Conservation (phyloP, 1,284 basidiomycete species). For the Takashimella tepidaria region DNA sequence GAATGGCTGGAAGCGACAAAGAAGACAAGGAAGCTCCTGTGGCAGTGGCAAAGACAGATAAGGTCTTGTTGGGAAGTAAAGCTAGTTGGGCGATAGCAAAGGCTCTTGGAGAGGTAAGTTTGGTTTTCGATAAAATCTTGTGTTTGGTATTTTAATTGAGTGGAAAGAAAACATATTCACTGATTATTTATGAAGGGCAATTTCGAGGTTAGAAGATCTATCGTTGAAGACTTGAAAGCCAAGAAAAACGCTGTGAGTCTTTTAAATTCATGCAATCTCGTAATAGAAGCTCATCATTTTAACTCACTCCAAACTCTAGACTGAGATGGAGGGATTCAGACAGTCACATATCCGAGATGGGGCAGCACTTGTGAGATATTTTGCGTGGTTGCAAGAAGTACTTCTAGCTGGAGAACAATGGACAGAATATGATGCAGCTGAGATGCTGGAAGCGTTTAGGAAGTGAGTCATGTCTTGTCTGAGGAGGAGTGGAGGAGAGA, state of each 20-base stretch:
- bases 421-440: conserved; percentile 76
- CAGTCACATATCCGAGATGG: conserved; percentile 87
- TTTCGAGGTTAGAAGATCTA: conserved; percentile 61
- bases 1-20: conserved; percentile 1
- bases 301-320: conserved; percentile 24
- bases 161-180: conserved; percentile 5
- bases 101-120: conserved; percentile 61
- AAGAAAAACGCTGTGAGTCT: conserved; percentile 69
- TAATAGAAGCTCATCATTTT: neutral
- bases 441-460: conserved; percentile 71
- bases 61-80: conserved; percentile 59
- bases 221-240: conserved; percentile 76
- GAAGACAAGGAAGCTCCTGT: conserved; percentile 7
- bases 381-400: conserved; percentile 89
- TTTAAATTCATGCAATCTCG: no score
- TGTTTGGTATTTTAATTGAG: no score
- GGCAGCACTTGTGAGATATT: conserved; percentile 76
- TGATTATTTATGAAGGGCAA: conserved; percentile 50
- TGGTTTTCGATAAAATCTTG: no score
- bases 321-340: conserved; percentile 85
- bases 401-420: conserved; percentile 61
- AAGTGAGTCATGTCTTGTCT: conserved; percentile 63
- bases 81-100: conserved; percentile 73
- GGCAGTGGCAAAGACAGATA: conserved; percentile 34
- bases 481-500: no score